These are phyloP conservation scores for Rosellinia necatrix DNA, from an alignment of 2,329 filamentous ascomycete genomes.

Conservation along the genomic window DNA sequence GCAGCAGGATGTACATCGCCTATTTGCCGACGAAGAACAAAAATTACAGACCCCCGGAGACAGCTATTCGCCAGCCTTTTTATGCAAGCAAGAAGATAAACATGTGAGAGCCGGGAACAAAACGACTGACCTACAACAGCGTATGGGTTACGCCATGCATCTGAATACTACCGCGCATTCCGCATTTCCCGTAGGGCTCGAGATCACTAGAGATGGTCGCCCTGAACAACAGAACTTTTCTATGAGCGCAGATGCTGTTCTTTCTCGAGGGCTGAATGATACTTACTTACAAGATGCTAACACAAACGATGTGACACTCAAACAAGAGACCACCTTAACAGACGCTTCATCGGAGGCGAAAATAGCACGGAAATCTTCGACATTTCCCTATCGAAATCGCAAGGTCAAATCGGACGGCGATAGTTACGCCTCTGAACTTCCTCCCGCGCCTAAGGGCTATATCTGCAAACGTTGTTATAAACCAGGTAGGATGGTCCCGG, in stretches of 20 bases:
- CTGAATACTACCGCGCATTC: neutral
- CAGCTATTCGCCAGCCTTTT: conserved; percentile 2
- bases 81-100: neutral
- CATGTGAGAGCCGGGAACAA: neutral
- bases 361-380: neutral
- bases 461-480: conserved; percentile 42
- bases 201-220: neutral
- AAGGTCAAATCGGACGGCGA: conserved; percentile 1
- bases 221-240: neutral
- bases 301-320: conserved; percentile 10
- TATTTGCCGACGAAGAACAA: conserved; percentile 19
- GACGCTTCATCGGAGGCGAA: conserved; percentile 8
- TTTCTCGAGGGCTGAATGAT: neutral
- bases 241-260: neutral
- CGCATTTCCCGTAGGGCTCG: neutral
- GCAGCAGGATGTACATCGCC: conserved; percentile 29
- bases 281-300: neutral
- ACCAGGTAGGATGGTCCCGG: conserved; percentile 34
- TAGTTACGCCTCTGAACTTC: neutral
- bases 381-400: conserved; percentile 2
- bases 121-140: neutral
- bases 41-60: neutral
- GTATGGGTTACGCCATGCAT: neutral
- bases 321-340: conserved; percentile 9
- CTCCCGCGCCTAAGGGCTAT: conserved; percentile 28